phyloP scores from a whole-genome alignment of 257 asterid genomes.

The Gentiana macrophylla region DNA sequence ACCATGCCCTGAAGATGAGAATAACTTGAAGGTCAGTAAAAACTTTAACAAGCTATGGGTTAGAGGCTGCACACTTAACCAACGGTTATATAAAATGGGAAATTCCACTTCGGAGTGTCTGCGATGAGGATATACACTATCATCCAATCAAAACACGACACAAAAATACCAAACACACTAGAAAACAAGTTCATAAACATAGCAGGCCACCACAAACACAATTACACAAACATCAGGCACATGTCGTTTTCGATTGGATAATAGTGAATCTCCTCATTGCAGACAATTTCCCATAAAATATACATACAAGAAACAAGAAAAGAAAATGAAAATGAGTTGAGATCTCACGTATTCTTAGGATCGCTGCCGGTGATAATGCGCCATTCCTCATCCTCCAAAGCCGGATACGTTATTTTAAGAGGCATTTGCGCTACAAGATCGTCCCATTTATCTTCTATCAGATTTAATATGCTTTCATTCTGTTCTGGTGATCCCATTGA shows the following conservation, averaged over 20 bases:
- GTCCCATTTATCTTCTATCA: constrained; percentile 33
- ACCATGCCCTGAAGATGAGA: constrained; percentile 30
- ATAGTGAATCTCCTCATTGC: background rate
- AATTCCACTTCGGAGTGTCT: no score
- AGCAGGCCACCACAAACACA: no score
- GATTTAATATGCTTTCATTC: constrained; percentile 26
- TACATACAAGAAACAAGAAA: background rate
- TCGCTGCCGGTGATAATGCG: constrained; percentile 36
- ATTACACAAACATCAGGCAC: no score
- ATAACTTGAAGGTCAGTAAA: background rate
- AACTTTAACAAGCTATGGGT: no score
- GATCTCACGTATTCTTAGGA: constrained; percentile 38
- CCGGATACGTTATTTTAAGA: constrained; percentile 34
- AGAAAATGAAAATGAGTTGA: background rate
- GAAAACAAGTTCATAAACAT: no score
- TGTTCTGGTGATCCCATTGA: constrained; percentile 25
- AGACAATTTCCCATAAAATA: background rate
- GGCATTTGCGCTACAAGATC: constrained; percentile 33
- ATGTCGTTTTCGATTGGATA: no score
- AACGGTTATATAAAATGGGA: no score
- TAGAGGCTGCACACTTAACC: no score
- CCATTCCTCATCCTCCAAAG: constrained; percentile 34
- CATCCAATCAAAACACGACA: no score
- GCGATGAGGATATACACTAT: no score
- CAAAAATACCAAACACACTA: no score